Percentiles rank a stretch among this genome's conserved stretches.
phyloP scores from a whole-genome alignment of 345 rosid species.

The Boechera divaricarpa region DNA sequence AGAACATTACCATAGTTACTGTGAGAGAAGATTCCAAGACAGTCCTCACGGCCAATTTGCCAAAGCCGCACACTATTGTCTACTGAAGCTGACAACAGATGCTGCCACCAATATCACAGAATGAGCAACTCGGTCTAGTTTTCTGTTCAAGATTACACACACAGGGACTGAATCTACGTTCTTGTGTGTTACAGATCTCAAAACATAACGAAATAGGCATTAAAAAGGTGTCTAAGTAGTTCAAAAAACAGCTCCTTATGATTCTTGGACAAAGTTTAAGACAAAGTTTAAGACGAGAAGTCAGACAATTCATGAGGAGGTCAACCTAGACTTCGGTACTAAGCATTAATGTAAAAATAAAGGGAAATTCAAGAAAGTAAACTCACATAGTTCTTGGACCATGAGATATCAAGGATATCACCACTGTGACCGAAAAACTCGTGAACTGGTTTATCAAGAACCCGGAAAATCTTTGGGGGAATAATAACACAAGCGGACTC shows the following conservation, averaged over 20 bases:
- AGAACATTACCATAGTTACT: constrained; percentile 69
- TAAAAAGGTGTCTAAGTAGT: background rate
- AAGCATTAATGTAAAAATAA: constrained; percentile 26
- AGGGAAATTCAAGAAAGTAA: constrained; percentile 2
- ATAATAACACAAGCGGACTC: constrained; percentile 83
- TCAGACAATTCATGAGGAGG: background rate
- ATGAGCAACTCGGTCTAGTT: constrained; percentile 52
- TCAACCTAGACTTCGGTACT: constrained; percentile 25
- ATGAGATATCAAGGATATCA: constrained; percentile 75
- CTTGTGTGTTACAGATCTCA: constrained; percentile 37
- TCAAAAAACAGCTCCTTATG: background rate
- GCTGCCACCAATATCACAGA: constrained; percentile 61
- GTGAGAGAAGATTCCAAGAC: constrained; percentile 70
- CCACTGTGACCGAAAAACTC: constrained; percentile 71
- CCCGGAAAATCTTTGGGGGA: constrained; percentile 80
- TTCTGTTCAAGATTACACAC: constrained; percentile 52
- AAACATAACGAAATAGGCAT: constrained; percentile 33
- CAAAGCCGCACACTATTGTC: constrained; percentile 85
- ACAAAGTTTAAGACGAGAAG: constrained; percentile 3
- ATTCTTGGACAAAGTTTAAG: constrained; percentile 1
- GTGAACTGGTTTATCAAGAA: constrained; percentile 73
- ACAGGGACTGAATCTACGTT: constrained; percentile 50
- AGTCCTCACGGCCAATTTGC: constrained; percentile 65
- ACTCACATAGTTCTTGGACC: constrained; percentile 84
- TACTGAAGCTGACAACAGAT: constrained; percentile 73